Evolutionary conservation across 441 rosid species (phyloP), one percentile per base, ranked within the genome.

Genomic region (Bocquillonia castaneifolia): DNA sequence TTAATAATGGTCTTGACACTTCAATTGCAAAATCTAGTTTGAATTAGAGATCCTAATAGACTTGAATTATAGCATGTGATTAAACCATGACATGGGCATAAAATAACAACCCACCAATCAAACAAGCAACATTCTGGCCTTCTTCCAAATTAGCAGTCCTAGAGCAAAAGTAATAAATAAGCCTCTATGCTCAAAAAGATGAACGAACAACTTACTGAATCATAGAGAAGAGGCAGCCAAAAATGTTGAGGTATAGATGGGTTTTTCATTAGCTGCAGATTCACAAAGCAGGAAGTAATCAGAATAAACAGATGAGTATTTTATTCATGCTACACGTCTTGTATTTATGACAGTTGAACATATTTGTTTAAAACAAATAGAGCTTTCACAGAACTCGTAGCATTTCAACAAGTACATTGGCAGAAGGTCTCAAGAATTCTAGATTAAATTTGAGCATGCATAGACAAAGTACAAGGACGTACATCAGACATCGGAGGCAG

Each of bases 181-280:
- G 18, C 34, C 40, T 36, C 40, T 10, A 36, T 3, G 10, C 10
- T 32, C 58, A 37, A 18, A 12, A 26, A 66, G 28, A 61, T n/a
- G n/a, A n/a, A 40, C n/a, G n/a, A n/a, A n/a, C n/a, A n/a, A n/a
- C 86, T 87, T 69, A 92, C 98, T 26, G 98, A 87, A 75, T 94
- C 98, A 80, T 85, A 72, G 32, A 94, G 85, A 77, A 94, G 89
- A n/a, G 96, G 93, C 78, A 92, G 75, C 97, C 96, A 94, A 80
- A 94, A 92, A 65, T 85, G 92, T 67, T 83, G 92, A 37, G 99
- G 98, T 37, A 96, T 90, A 3, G 91, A 92, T 18, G 96, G 83
- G 76, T 84, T 94, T 73, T 82, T 84, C 99, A 94, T 85, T 45
- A 94, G 94, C 99, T 90, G 94, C 80, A 81, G 57, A 77, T 61